These are phyloP conservation scores for Trametes sp. DNA, from an alignment of 1,284 basidiomycete genomes.

Conservation along the genomic window DNA sequence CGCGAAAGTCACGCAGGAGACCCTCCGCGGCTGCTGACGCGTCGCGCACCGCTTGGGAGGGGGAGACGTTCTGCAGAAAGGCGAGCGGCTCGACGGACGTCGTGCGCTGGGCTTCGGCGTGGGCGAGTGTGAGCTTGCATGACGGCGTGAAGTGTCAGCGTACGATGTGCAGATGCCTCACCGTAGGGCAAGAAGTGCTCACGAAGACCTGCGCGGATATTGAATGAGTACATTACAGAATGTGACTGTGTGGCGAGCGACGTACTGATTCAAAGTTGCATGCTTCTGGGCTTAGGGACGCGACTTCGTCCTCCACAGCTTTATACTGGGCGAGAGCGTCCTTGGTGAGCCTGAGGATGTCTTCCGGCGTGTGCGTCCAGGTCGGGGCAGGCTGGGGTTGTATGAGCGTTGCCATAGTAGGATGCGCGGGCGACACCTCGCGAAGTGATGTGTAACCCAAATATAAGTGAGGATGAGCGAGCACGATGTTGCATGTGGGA, in stretches of 20 bases:
- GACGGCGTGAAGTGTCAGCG: no score
- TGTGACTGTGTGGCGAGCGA: background rate
- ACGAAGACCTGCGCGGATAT: conserved; percentile 6
- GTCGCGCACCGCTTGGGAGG: conserved; percentile 73
- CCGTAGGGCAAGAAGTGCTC: background rate
- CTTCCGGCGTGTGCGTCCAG: conserved; percentile 75
- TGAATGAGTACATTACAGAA: background rate
- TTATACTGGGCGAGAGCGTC: conserved; percentile 65
- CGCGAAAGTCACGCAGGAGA: conserved; percentile 68
- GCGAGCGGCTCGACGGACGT: conserved; percentile 62
- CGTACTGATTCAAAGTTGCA: conserved; percentile 37
- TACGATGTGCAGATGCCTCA: no score
- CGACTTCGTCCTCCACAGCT: conserved; percentile 66
- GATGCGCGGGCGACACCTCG: background rate
- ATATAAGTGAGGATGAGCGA: no score
- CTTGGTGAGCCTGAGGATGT: conserved; percentile 66
- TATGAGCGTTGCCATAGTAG: conserved; percentile 53
- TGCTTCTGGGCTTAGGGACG: conserved; percentile 53
- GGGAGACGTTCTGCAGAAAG: conserved; percentile 84
- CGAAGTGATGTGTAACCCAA: no score
- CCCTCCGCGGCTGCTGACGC: conserved; percentile 77
- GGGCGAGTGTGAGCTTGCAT: conserved; percentile 60
- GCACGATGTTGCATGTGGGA: no score
- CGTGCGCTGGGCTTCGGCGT: conserved; percentile 63
- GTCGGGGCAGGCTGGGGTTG: conserved; percentile 71